Evolutionary conservation across 306 rosid species (phyloP).

Genomic region (Lathyrus tuberosus): DNA sequence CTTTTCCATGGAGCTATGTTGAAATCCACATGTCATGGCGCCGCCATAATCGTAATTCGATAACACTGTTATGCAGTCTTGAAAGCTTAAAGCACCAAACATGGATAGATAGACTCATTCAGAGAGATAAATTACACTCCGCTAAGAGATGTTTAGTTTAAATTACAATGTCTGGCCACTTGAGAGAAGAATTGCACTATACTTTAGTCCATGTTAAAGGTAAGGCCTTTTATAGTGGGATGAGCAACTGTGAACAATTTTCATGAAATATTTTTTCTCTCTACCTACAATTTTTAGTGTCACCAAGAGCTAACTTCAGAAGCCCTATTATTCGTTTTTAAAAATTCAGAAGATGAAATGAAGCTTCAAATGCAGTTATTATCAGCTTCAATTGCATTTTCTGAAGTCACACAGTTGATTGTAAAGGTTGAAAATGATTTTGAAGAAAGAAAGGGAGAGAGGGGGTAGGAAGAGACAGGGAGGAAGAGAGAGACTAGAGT

Average conservation of each 20-base stretch:
- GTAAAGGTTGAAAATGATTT: background rate
- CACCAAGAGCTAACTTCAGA: background rate
- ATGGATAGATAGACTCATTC: background rate
- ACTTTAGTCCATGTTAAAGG: background rate
- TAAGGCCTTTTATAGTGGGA: background rate
- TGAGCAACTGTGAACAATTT: background rate
- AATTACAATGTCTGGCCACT: background rate
- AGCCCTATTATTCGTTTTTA: background rate
- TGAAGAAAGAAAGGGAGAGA: background rate
- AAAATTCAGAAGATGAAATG: too few species aligned
- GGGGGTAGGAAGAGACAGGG: background rate
- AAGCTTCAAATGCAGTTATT: too few species aligned
- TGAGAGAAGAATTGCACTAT: constrained; percentile 1
- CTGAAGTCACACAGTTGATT: background rate
- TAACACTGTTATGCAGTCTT: background rate
- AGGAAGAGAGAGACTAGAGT: too few species aligned
- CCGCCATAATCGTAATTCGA: too few species aligned
- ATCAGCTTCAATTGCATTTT: background rate
- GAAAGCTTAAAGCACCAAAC: background rate
- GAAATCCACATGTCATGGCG: too few species aligned
- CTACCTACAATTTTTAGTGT: background rate
- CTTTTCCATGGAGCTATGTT: too few species aligned
- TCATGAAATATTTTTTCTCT: background rate
- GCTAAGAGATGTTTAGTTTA: background rate
- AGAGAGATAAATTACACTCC: background rate